Evolutionary conservation across 768 basidiomycete species (phyloP).

Genomic region (Roridomyces roridus): DNA sequence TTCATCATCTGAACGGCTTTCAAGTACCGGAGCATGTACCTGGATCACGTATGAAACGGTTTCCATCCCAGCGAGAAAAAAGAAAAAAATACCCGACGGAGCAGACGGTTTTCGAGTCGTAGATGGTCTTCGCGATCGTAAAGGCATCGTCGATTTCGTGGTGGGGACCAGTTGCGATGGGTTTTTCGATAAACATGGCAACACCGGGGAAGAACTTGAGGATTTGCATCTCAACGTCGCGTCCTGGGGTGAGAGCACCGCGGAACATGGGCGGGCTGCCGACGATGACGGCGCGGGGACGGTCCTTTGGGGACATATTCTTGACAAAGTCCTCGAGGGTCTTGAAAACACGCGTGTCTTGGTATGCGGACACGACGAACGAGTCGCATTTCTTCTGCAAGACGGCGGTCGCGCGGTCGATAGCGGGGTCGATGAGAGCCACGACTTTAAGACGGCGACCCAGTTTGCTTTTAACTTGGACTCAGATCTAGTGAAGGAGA

Average conservation of each 20-base stretch:
- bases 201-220: slow-evolving; percentile 87
- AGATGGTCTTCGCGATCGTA: slow-evolving; percentile 73
- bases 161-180: slow-evolving; percentile 81
- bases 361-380: slow-evolving; percentile 93
- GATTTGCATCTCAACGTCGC: slow-evolving; percentile 89
- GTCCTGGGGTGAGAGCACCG: slow-evolving; percentile 74
- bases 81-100: slow-evolving; percentile 79
- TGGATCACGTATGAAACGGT: slow-evolving; percentile 29
- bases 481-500: slow-evolving; percentile 16
- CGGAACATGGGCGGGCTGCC: slow-evolving; percentile 96
- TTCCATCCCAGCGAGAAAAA: not conserved
- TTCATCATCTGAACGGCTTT: slow-evolving; percentile 97
- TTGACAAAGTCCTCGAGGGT: slow-evolving; percentile 86
- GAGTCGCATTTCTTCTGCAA: slow-evolving; percentile 91
- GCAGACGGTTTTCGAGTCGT: slow-evolving; percentile 75
- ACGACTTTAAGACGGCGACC: slow-evolving; percentile 95
- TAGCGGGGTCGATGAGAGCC: slow-evolving; percentile 90
- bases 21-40: slow-evolving; percentile 94
- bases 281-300: slow-evolving; percentile 84
- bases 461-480: slow-evolving; percentile 69
- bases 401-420: slow-evolving; percentile 78
- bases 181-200: slow-evolving; percentile 93
- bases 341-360: slow-evolving; percentile 84
- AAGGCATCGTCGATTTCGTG: slow-evolving; percentile 73
- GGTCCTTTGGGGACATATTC: slow-evolving; percentile 65